Base-by-base conservation (phyloP, 2,329 filamentous ascomycete genomes). In the Pseudocercospora cruenta region DNA sequence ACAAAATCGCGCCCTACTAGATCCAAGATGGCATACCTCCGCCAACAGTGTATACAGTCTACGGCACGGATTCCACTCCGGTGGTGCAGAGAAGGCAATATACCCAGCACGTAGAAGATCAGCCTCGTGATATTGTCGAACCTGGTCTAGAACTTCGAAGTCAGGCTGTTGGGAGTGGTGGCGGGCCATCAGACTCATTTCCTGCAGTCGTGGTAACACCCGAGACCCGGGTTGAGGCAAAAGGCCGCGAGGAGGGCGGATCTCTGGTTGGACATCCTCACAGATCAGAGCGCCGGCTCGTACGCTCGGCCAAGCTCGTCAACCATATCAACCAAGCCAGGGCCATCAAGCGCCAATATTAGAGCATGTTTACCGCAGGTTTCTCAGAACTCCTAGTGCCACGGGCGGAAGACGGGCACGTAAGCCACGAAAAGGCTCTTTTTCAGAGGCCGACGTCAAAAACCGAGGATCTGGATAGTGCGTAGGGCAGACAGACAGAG, bases 311-410 rank as follows among this genome's bases (percentile, higher is more conserved):
- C 54, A 58, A 58, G 54, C 26, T 31, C 54, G 28, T 58, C 26
- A 19, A 58, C 54, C 54, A 58, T 9, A 36, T 39, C 28, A 58
- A 58, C 54, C 54, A 58, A 49, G 45, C 45, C 45, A 49, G 45
- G 45, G n/a, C 33, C 33, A 36, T 14, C 12, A 16, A 24, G 19
- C 55, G 55, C 55, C 31, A 58, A n/a, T n/a, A n/a, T 26, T 26
- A 26, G 24, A 26, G 24, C 24, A 26, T 26, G 24, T 26, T 26
- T 26, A 26, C 24, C 24, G 24, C 24, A 26, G 24, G 24, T 26
- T 26, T 5, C 5, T 26, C 24, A 26, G 24, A 26, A 26, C 24
- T 5, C 24, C 24, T 26, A 26, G 24, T 26, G 5, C 24, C 3
- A 26, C 24, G 24, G 24, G 24, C 24, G 24, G 24, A 26, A 26